These are phyloP conservation scores for Coemansia sp. DNA, from an alignment of 192 early-diverging fungal species.

Conservation along the genomic window DNA sequence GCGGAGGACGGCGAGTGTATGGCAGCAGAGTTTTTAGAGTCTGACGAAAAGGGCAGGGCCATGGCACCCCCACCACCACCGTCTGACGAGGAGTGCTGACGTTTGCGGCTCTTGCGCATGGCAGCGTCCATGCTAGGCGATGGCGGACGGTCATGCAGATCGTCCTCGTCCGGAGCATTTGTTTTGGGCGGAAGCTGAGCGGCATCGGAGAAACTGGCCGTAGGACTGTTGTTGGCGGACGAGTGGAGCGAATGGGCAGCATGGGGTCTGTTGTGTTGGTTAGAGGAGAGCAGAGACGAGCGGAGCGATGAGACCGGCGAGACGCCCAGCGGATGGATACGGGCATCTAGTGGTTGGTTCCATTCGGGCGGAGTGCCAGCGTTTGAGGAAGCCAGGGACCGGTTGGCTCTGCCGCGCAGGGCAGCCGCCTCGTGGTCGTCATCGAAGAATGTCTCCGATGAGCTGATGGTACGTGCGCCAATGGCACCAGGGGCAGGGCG, in stretches of 20 bases:
- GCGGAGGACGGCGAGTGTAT: background rate
- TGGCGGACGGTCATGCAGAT: constrained; percentile 5
- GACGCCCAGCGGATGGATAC: constrained; percentile 24
- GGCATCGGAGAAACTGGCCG: background rate
- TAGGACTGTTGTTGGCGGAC: constrained; percentile 5
- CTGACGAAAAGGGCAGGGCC: constrained; percentile 5
- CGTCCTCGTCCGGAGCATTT: background rate
- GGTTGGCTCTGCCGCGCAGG: background rate
- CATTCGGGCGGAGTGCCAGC: constrained; percentile 25
- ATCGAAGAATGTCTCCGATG: constrained; percentile 20
- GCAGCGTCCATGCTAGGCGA: constrained; percentile 27
- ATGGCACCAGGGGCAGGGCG: background rate
- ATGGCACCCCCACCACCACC: too few relatives aligned
- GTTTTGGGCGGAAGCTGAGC: background rate
- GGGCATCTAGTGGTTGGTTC: constrained; percentile 22
- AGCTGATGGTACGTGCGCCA: constrained; percentile 10
- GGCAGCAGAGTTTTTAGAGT: background rate
- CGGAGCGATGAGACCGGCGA: constrained; percentile 54
- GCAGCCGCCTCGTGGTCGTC: constrained; percentile 21
- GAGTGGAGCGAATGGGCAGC: background rate
- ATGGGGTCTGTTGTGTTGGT: constrained; percentile 1
- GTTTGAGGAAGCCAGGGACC: constrained; percentile 1
- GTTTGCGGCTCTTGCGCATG: constrained; percentile 32
- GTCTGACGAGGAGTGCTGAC: constrained; percentile 37
- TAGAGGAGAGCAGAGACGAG: constrained; percentile 43